These are phyloP conservation scores for Mitragyna speciosa DNA, from an alignment of 257 asterid genomes.

Conservation along the genomic window DNA sequence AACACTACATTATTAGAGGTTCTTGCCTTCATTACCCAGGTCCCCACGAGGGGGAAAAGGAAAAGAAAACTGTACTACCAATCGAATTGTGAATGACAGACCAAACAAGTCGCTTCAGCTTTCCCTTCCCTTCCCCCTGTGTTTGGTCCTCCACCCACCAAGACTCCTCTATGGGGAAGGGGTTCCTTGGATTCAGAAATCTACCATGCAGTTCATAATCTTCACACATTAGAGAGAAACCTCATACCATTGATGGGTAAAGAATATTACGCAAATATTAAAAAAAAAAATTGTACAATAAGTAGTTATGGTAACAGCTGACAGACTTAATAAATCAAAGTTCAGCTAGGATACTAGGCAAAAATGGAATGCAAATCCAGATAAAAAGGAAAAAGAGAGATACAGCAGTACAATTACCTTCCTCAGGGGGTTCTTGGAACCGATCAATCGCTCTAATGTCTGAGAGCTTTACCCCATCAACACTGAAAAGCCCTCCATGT, in stretches of 20 bases:
- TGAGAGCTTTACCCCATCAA: slow-evolving; percentile 91
- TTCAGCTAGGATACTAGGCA: background rate
- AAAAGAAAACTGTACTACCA: background rate
- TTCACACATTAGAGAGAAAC: background rate
- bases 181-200: background rate
- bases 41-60: background rate
- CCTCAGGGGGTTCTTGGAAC: slow-evolving; percentile 98
- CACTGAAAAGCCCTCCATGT: slow-evolving; percentile 99
- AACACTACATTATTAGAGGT: background rate
- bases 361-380: background rate
- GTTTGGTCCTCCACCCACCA: background rate
- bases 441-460: slow-evolving; percentile 89
- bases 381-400: background rate
- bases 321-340: background rate
- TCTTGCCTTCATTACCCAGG: background rate
- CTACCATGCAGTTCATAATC: background rate
- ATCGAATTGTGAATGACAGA: background rate
- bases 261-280: background rate
- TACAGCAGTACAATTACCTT: slow-evolving; percentile 52
- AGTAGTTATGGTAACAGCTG: background rate
- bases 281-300: background rate
- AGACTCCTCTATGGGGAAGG: background rate
- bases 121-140: background rate
- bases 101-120: background rate
- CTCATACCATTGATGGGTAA: background rate